Evolutionary conservation across 306 rosid species (phyloP).

Genomic region (cucumber (Cucumis sativus)): Cucumber_9930_V3 NC_026658.2:15192001-15192500

Average conservation of each 20-base stretch:
- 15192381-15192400: neutral
- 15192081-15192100: slow-evolving; percentile 29
- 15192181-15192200: slow-evolving; percentile 37
- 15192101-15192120: slow-evolving; percentile 22
- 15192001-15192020: slow-evolving; percentile 21
- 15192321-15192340: neutral
- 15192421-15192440: neutral
- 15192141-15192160: slow-evolving; percentile 32
- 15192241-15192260: neutral
- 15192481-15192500: neutral
- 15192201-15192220: slow-evolving; percentile 33
- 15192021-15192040: slow-evolving; percentile 29
- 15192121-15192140: slow-evolving; percentile 24
- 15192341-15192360: neutral
- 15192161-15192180: slow-evolving; percentile 26
- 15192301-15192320: neutral
- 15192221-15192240: slow-evolving; percentile 5
- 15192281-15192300: neutral
- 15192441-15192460: neutral
- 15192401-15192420: neutral
- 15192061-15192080: slow-evolving; percentile 24
- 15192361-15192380: neutral
- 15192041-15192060: slow-evolving; percentile 19
- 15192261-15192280: neutral
- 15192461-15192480: neutral